phyloP scores from a whole-genome alignment of 2,329 filamentous ascomycete genomes.

The Verticillium albo-atrum region DNA sequence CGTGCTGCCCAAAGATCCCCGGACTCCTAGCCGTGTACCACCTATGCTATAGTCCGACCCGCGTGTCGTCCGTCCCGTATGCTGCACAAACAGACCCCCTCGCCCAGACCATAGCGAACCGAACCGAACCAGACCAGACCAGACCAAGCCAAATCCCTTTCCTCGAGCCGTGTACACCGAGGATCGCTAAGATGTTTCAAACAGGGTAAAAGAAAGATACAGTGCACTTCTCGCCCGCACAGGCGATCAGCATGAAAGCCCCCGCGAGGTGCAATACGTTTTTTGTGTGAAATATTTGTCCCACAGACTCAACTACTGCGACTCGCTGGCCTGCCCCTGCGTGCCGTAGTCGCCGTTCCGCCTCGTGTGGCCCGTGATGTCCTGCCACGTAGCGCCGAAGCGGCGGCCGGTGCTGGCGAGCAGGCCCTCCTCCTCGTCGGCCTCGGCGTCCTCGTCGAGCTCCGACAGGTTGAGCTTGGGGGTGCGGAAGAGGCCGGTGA shows the following conservation, averaged over 20 bases:
- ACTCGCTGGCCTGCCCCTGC: neutral
- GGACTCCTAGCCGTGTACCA: neutral
- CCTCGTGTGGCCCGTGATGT: slow-evolving; percentile 60
- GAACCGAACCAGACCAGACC: neutral
- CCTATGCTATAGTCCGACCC: neutral
- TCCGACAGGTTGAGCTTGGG: slow-evolving; percentile 73
- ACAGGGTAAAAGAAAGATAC: neutral
- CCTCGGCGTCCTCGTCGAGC: slow-evolving; percentile 83
- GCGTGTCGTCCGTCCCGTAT: neutral
- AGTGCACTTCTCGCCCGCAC: neutral
- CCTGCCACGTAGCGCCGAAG: slow-evolving; percentile 84
- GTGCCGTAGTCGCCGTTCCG: slow-evolving; percentile 13
- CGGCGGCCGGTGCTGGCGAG: slow-evolving; percentile 77
- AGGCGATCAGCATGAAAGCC: too few relatives aligned
- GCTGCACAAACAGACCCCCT: neutral
- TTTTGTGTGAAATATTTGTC: neutral
- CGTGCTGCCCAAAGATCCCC: neutral
- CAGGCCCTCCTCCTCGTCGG: slow-evolving; percentile 89
- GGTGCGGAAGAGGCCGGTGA: slow-evolving; percentile 74
- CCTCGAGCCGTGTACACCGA: neutral
- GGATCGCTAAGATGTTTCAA: neutral
- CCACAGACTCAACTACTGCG: neutral
- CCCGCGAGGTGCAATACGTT: too few relatives aligned
- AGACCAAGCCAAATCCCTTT: neutral
- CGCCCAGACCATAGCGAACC: too few relatives aligned